Conservation (phyloP, 495 filamentous ascomycete species). For the Xeromyces bisporus region DNA sequence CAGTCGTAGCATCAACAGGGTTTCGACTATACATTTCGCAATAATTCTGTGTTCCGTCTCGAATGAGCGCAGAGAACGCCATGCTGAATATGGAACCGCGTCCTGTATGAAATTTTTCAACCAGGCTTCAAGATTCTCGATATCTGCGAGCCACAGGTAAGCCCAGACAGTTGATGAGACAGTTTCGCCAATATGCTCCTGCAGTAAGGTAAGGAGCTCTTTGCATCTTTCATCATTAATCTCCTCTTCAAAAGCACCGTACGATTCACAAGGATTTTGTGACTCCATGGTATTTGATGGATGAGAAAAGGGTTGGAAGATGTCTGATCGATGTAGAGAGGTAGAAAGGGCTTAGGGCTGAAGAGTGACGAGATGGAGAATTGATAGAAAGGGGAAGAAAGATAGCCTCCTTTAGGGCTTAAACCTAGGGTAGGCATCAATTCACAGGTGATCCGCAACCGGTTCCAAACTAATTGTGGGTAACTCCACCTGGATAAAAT, state of each 20-base stretch:
- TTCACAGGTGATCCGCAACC: too few species aligned
- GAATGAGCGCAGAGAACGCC: neutral
- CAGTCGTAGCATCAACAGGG: neutral
- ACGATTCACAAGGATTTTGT: neutral
- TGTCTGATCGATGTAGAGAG: too few species aligned
- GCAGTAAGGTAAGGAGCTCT: neutral
- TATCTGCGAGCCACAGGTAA: neutral
- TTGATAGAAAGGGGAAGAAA: too few species aligned
- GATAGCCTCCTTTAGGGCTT: too few species aligned
- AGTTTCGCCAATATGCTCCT: neutral
- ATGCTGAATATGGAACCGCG: neutral
- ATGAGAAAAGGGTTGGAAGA: neutral
- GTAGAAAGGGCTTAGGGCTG: too few species aligned
- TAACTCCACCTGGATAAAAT: too few species aligned
- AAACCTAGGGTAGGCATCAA: too few species aligned
- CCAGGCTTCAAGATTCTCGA: neutral
- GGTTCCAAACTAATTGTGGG: too few species aligned
- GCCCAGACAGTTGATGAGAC: neutral
- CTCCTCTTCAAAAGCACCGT: neutral
- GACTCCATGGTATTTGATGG: neutral
- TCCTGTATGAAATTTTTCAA: neutral
- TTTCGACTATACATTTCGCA: neutral
- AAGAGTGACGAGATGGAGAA: too few species aligned
- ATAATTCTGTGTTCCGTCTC: neutral
- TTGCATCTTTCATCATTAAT: neutral